A percentile compares a stretch with the other conserved stretches of the same genome.
Conservation (phyloP, 2,329 filamentous ascomycete genomes). For the Arthrobotrys musiformis region DNA sequence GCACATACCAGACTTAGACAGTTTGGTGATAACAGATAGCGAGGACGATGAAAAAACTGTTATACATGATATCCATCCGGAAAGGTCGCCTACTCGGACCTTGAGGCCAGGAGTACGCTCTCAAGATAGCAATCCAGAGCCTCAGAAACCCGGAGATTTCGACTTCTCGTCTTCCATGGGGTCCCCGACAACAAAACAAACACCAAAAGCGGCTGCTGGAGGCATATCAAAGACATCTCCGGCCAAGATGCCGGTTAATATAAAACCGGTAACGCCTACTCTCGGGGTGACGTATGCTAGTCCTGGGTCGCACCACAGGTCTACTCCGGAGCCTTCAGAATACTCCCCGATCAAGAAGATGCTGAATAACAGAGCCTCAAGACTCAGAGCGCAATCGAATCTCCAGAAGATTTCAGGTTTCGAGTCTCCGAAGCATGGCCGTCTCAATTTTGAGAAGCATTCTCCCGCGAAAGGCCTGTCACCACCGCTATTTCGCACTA, state of each 20-base stretch:
- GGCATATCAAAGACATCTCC: too few species aligned
- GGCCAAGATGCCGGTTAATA: not conserved
- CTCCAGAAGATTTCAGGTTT: slow-evolving; percentile 15
- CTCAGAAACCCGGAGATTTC: not conserved
- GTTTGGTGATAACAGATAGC: slow-evolving; percentile 31
- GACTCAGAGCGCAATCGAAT: slow-evolving; percentile 35
- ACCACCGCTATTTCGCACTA: not conserved
- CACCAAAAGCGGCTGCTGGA: too few species aligned
- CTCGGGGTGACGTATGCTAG: too few species aligned
- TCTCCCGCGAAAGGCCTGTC: slow-evolving; percentile 4
- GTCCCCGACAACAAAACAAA: not conserved
- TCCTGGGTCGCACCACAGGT: not conserved
- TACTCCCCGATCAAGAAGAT: slow-evolving; percentile 28
- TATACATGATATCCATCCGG: not conserved
- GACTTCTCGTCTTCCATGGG: not conserved
- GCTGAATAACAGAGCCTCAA: slow-evolving; percentile 34
- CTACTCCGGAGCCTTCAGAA: not conserved
- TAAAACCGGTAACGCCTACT: not conserved
- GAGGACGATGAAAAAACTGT: not conserved
- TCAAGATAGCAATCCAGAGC: not conserved
- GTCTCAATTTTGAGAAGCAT: slow-evolving; percentile 25
- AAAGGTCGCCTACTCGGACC: not conserved
- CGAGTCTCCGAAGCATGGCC: slow-evolving; percentile 12
- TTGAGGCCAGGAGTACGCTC: not conserved
- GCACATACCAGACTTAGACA: slow-evolving; percentile 14